Percentiles rank a stretch among this genome's conserved stretches.
Conservation (phyloP, 805 yeast genomes). For the Nakazawaea siamensis region DNA sequence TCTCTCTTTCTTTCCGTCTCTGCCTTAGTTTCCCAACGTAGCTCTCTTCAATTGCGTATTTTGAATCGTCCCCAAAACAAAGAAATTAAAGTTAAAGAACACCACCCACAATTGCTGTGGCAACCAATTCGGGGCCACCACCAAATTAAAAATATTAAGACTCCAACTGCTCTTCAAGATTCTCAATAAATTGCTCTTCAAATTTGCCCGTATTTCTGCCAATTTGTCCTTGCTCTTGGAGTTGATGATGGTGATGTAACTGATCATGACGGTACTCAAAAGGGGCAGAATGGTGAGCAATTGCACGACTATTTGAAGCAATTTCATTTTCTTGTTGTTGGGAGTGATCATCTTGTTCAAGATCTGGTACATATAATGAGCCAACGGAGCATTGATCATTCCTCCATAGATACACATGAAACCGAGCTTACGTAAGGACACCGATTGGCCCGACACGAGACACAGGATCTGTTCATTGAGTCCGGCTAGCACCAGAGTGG, state of each 20-base stretch:
- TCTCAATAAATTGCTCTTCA: slow-evolving; percentile 33
- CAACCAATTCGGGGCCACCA: slow-evolving; percentile 48
- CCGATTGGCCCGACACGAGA: slow-evolving; percentile 31
- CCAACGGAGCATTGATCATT: slow-evolving; percentile 45
- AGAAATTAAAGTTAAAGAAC: slow-evolving; percentile 50
- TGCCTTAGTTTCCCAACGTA: slow-evolving; percentile 12
- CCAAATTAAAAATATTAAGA: slow-evolving; percentile 43
- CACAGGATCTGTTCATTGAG: slow-evolving; percentile 54
- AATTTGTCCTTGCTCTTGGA: slow-evolving; percentile 10
- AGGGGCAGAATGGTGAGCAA: slow-evolving; percentile 50
- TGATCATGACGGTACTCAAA: slow-evolving; percentile 36
- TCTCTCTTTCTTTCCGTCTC: background rate
- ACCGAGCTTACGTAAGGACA: slow-evolving; percentile 32
- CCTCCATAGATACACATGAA: slow-evolving; percentile 51
- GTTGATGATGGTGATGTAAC: slow-evolving; percentile 47
- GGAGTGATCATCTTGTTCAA: slow-evolving; percentile 36
- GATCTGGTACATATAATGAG: slow-evolving; percentile 43
- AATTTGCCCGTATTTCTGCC: slow-evolving; percentile 20
- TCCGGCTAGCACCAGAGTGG: slow-evolving; percentile 46
- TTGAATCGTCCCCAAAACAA: slow-evolving; percentile 53
- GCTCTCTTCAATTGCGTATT: slow-evolving; percentile 43
- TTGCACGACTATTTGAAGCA: slow-evolving; percentile 43
- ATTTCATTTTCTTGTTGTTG: slow-evolving; percentile 29
- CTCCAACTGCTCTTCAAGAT: slow-evolving; percentile 45
- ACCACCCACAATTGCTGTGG: slow-evolving; percentile 58